These are phyloP conservation scores for Phialemoniopsis sp. DNA, from an alignment of 2,329 filamentous ascomycete species.

Conservation along the genomic window DNA sequence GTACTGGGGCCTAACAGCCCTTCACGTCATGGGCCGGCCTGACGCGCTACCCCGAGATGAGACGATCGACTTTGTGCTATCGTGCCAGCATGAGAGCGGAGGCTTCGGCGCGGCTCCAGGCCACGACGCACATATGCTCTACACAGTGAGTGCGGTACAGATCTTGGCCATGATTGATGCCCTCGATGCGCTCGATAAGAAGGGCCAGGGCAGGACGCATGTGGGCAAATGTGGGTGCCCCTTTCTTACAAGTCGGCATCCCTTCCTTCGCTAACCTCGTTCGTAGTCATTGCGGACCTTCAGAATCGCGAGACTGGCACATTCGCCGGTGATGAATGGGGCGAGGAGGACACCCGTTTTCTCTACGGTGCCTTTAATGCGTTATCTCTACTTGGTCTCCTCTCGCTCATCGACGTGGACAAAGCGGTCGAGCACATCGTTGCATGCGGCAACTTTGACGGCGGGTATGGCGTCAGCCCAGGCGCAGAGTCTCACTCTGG, in stretches of 20 bases:
- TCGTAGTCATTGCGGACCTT: conserved; percentile 69
- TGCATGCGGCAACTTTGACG: conserved; percentile 88
- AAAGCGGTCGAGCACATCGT: conserved; percentile 77
- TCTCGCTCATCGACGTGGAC: conserved; percentile 71
- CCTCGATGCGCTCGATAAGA: conserved; percentile 73
- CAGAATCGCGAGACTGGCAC: conserved; percentile 80
- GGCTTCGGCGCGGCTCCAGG: conserved; percentile 92
- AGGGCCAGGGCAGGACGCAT: conserved; percentile 64
- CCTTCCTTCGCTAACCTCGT: conserved; percentile 7
- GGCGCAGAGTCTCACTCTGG: conserved; percentile 93
- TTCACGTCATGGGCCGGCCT: conserved; percentile 78
- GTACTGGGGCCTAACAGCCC: conserved; percentile 90
- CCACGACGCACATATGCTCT: conserved; percentile 94
- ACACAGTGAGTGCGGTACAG: conserved; percentile 92
- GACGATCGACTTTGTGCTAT: conserved; percentile 89
- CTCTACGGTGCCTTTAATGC: conserved; percentile 88
- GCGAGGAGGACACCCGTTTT: conserved; percentile 92
- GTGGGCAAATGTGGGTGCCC: conserved; percentile 71
- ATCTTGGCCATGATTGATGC: conserved; percentile 85
- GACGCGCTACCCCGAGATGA: conserved; percentile 76
- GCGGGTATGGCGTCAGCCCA: conserved; percentile 84
- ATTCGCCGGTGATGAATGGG: conserved; percentile 94
- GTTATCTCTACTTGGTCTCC: conserved; percentile 73
- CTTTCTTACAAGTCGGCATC: background rate
- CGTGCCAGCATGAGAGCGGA: conserved; percentile 84